Evolutionary conservation across 257 asterid species (phyloP).

Genomic region (Misopates orontium): DNA sequence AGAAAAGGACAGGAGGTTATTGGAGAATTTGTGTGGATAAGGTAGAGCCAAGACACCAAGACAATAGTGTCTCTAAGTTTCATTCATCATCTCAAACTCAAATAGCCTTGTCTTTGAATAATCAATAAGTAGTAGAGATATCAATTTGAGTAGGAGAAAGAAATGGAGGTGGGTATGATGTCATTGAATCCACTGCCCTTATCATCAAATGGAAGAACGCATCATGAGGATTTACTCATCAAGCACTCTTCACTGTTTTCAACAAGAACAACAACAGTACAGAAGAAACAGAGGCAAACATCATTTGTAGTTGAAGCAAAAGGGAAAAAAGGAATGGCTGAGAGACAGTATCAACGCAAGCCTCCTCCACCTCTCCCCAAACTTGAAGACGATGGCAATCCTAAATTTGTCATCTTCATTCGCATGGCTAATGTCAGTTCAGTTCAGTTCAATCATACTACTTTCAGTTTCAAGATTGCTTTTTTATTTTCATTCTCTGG

Average conservation of each 20-base stretch:
- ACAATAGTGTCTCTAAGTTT: too few species aligned
- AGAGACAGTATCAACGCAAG: conserved; percentile 61
- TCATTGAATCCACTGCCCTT: conserved; percentile 68
- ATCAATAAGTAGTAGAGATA: too few species aligned
- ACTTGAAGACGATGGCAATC: conserved; percentile 98
- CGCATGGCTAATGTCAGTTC: conserved; percentile 79
- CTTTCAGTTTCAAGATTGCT: too few species aligned
- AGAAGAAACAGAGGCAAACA: conserved; percentile 19
- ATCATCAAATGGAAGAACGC: conserved; percentile 38
- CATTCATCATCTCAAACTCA: too few species aligned
- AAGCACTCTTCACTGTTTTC: conserved; percentile 53
- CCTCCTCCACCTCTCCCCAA: conserved; percentile 81
- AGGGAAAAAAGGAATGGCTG: conserved; percentile 88
- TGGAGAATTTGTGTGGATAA: conserved; percentile 4
- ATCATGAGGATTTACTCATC: conserved; percentile 42
- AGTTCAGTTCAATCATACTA: neutral
- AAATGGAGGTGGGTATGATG: conserved; percentile 61
- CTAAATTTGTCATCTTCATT: conserved; percentile 81
- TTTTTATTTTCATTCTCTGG: too few species aligned
- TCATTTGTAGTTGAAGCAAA: conserved; percentile 71
- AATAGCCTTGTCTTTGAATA: too few species aligned
- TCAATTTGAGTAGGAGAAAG: too few species aligned
- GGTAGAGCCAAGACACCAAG: neutral
- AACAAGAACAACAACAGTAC: conserved; percentile 28
- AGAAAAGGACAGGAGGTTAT: neutral